Conservation (phyloP, 2,329 filamentous ascomycete species). For the Paraphoma sp. region DNA sequence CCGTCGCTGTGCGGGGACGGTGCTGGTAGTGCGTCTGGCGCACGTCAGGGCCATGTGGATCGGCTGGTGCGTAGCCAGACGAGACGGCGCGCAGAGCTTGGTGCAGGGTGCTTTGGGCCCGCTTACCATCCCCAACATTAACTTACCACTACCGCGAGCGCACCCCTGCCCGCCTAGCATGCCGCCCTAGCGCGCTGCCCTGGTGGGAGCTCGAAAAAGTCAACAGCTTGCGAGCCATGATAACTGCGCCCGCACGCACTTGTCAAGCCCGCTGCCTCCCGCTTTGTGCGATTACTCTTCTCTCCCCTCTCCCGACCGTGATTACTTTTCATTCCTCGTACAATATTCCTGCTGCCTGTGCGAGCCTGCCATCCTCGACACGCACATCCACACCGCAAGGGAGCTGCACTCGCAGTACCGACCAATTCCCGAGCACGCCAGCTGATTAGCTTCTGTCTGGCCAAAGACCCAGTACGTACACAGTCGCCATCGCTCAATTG, state of each 20-base stretch:
- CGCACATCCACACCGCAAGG: conserved; percentile 34
- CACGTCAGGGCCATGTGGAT: not conserved
- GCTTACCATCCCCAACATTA: conserved; percentile 9
- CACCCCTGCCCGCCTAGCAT: conserved; percentile 22
- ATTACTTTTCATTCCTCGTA: conserved; percentile 16
- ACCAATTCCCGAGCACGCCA: conserved; percentile 38
- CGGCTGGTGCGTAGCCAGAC: not conserved
- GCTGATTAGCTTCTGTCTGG: conserved; percentile 47
- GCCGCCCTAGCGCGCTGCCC: conserved; percentile 19
- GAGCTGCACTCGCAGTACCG: conserved; percentile 42
- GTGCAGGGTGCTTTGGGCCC: not conserved
- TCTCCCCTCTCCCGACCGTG: conserved; percentile 3
- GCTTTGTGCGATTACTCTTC: conserved; percentile 24
- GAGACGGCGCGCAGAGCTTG: not conserved
- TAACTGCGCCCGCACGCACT: conserved; percentile 30
- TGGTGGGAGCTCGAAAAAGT: conserved; percentile 34
- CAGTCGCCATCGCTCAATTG: conserved; percentile 6
- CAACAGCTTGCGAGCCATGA: conserved; percentile 24
- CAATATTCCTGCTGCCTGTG: conserved; percentile 23
- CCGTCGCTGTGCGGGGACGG: not conserved
- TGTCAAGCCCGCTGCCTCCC: conserved; percentile 21
- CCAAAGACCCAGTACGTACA: conserved; percentile 2
- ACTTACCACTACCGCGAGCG: not conserved
- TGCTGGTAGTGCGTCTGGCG: not conserved
- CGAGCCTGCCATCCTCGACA: conserved; percentile 10